Evolutionary conservation across 495 filamentous ascomycete species (phyloP).

Genomic region (Echria macrotheca): DNA sequence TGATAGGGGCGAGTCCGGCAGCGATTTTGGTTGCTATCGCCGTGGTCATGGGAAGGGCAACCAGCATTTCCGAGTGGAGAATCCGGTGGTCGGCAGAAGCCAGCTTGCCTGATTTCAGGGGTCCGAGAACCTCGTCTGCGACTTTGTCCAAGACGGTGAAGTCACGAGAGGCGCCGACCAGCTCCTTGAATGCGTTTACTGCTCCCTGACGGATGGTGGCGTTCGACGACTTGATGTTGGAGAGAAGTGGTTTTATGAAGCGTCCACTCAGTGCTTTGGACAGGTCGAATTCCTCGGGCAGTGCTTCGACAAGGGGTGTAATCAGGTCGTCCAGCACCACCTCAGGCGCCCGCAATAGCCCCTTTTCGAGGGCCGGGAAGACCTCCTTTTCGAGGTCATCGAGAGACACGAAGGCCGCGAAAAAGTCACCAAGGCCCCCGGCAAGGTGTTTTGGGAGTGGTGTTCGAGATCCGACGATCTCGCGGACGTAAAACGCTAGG

Average conservation of each 20-base stretch:
- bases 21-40: slow-evolving; percentile 60
- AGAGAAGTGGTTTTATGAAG: slow-evolving; percentile 76
- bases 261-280: slow-evolving; percentile 62
- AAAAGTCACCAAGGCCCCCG: slow-evolving; percentile 74
- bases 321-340: slow-evolving; percentile 76
- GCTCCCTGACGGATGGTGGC: slow-evolving; percentile 67
- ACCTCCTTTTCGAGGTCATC: slow-evolving; percentile 73
- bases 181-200: slow-evolving; percentile 60
- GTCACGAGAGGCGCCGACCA: slow-evolving; percentile 55
- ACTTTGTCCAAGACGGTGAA: slow-evolving; percentile 55
- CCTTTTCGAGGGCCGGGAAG: slow-evolving; percentile 78
- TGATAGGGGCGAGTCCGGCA: slow-evolving; percentile 55
- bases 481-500: slow-evolving; percentile 74
- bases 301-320: slow-evolving; percentile 58
- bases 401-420: slow-evolving; percentile 62
- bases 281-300: slow-evolving; percentile 68
- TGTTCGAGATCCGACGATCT: slow-evolving; percentile 75
- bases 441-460: slow-evolving; percentile 67
- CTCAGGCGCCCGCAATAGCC: slow-evolving; percentile 82
- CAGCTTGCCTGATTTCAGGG: slow-evolving; percentile 75
- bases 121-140: slow-evolving; percentile 67
- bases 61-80: slow-evolving; percentile 71
- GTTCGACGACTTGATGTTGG: slow-evolving; percentile 87
- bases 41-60: slow-evolving; percentile 50
- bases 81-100: slow-evolving; percentile 75